Evolutionary conservation across 2,329 filamentous ascomycete species (phyloP).

Genomic region (Sclerotinia nivalis): DNA sequence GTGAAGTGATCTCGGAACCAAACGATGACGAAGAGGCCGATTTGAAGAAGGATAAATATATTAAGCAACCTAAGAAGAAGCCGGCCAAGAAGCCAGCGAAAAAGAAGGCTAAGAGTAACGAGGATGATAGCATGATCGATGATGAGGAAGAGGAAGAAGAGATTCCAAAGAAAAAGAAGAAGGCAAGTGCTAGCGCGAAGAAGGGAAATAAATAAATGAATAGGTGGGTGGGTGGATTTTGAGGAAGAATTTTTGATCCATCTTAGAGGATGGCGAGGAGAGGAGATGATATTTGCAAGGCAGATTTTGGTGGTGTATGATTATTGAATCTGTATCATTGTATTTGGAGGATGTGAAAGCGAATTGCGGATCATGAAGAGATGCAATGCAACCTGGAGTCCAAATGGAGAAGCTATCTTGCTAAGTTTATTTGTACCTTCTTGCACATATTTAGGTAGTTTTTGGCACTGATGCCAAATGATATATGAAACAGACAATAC

Average conservation of each 20-base stretch:
- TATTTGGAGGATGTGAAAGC: background rate
- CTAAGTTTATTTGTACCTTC: background rate
- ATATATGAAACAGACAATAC: constrained; percentile 5
- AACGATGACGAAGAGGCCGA: constrained; percentile 74
- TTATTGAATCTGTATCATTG: background rate
- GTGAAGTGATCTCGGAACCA: constrained; percentile 58
- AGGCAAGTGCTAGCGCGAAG: constrained; percentile 24
- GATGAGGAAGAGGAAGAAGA: constrained; percentile 30
- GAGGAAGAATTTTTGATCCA: background rate
- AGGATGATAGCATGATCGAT: constrained; percentile 33
- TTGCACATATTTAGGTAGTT: constrained; percentile 13
- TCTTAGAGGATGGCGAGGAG: background rate
- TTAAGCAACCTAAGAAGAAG: constrained; percentile 83
- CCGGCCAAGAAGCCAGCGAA: constrained; percentile 51
- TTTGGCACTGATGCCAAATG: background rate
- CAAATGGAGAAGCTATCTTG: background rate
- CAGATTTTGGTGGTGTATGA: background rate
- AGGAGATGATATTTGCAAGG: background rate
- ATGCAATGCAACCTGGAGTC: background rate
- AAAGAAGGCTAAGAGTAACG: constrained; percentile 32
- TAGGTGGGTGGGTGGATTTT: background rate
- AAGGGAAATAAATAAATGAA: constrained; percentile 36
- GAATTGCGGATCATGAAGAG: background rate
- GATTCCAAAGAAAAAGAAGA: constrained; percentile 37
- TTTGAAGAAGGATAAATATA: constrained; percentile 92